phyloP scores from a whole-genome alignment of 2,329 filamentous ascomycete species.

The Fusarium sp. region DNA sequence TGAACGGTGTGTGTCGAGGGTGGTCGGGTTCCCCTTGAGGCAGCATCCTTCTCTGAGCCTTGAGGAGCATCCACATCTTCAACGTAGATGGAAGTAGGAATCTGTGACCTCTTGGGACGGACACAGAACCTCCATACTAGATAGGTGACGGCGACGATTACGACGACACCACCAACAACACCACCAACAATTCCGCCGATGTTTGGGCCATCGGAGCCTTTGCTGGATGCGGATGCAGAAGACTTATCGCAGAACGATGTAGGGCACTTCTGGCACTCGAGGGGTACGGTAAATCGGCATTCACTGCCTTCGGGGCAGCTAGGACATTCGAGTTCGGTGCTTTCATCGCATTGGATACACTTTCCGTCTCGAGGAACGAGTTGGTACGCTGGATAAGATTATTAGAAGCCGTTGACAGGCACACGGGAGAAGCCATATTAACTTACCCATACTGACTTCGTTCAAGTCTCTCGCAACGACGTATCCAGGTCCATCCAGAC shows the following conservation, averaged over 20 bases:
- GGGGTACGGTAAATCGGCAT: conserved; percentile 60
- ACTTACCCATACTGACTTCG: conserved; percentile 48
- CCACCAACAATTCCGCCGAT: conserved; percentile 91
- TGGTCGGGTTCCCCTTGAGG: conserved; percentile 61
- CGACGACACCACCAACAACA: conserved; percentile 84
- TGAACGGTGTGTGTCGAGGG: conserved; percentile 87
- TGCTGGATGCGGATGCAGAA: conserved; percentile 31
- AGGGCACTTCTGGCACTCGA: conserved; percentile 61
- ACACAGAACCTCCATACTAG: conserved; percentile 90
- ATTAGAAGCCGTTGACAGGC: conserved; percentile 15
- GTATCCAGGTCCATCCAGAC: conserved; percentile 39
- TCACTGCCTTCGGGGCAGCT: conserved; percentile 54
- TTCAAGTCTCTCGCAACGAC: conserved; percentile 45
- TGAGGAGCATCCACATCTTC: conserved; percentile 62
- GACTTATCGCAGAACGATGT: conserved; percentile 59
- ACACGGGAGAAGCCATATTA: not conserved
- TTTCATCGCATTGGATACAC: conserved; percentile 61
- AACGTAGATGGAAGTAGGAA: conserved; percentile 65
- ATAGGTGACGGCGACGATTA: conserved; percentile 80
- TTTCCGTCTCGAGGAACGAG: conserved; percentile 55
- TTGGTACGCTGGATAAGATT: conserved; percentile 43
- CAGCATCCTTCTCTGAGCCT: conserved; percentile 60
- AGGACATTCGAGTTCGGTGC: conserved; percentile 58
- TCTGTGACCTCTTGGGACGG: conserved; percentile 78
- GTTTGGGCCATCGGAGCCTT: conserved; percentile 66